Conservation (phyloP, 176 grass and related monocot species). For the Cocos nucifera region DNA sequence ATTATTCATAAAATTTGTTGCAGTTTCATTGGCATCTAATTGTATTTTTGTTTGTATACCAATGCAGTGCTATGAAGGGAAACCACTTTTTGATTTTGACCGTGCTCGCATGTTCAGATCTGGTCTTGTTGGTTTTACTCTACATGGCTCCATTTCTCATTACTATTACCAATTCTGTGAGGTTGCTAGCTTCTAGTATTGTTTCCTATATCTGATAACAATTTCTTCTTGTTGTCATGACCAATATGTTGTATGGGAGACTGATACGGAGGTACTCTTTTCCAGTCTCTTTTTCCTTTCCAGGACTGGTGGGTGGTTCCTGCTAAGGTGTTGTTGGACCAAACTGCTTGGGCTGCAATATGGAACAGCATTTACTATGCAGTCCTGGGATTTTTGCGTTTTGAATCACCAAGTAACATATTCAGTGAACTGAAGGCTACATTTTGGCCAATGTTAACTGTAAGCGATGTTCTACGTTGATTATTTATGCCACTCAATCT, state of each 20-base stretch:
- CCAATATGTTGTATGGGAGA: background rate
- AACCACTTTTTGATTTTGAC: slow-evolving; percentile 81
- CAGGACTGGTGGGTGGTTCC: slow-evolving; percentile 96
- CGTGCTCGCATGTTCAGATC: slow-evolving; percentile 83
- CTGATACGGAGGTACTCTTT: background rate
- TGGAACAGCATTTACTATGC: slow-evolving; percentile 98
- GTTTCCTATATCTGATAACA: no score
- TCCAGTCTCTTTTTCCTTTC: slow-evolving; percentile 73
- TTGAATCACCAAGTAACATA: slow-evolving; percentile 68
- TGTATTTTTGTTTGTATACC: background rate
- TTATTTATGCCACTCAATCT: background rate
- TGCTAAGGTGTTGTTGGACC: slow-evolving; percentile 80
- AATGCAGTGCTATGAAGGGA: slow-evolving; percentile 84
- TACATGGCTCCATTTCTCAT: slow-evolving; percentile 93
- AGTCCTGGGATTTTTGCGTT: slow-evolving; percentile 59
- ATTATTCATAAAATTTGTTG: background rate
- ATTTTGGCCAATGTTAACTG: slow-evolving; percentile 93
- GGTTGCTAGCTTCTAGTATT: slow-evolving; percentile 25
- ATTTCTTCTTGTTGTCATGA: background rate
- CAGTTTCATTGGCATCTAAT: slow-evolving; percentile 6
- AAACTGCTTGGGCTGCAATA: slow-evolving; percentile 74
- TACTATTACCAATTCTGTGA: slow-evolving; percentile 93
- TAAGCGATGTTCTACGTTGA: slow-evolving; percentile 29
- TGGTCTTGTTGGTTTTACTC: slow-evolving; percentile 78
- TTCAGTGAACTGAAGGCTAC: slow-evolving; percentile 72